A percentile compares a stretch with the other conserved stretches of the same genome.
phyloP scores from a whole-genome alignment of 371 early-diverging fungal genomes.

The Syncephalis fuscata region DNA sequence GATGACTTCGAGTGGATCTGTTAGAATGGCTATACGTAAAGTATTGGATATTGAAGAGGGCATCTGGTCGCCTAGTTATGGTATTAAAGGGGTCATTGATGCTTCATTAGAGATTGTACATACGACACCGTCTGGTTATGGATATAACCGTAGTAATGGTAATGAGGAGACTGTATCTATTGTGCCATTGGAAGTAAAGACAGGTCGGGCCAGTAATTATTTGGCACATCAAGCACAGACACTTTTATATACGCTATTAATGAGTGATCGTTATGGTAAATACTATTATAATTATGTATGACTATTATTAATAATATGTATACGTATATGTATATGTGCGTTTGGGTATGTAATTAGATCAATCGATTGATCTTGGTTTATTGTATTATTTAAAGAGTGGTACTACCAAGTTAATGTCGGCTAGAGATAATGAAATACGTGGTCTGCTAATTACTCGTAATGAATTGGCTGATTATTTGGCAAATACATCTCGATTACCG shows the following conservation, averaged over 20 bases:
- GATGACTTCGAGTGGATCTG: not conserved
- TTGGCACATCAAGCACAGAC: constrained; percentile 75
- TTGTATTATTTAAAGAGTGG: constrained; percentile 56
- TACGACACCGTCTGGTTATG: no score
- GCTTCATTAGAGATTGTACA: constrained; percentile 10
- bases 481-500: constrained; percentile 28
- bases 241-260: constrained; percentile 62
- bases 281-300: not conserved
- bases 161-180: no score
- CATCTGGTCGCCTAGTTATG: constrained; percentile 81
- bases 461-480: constrained; percentile 33
- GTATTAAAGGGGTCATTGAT: constrained; percentile 88
- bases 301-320: not conserved
- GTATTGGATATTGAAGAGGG: constrained; percentile 83
- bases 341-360: constrained; percentile 24
- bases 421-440: constrained; percentile 41
- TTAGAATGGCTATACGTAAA: constrained; percentile 28
- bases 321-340: not conserved
- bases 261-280: constrained; percentile 73
- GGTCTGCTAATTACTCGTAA: constrained; percentile 62
- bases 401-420: constrained; percentile 35
- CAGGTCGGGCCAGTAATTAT: constrained; percentile 38
- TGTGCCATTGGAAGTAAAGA: constrained; percentile 84
- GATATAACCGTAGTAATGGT: no score
- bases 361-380: constrained; percentile 44